Base-by-base conservation (phyloP, 2,329 filamentous ascomycete species). In the Aspergillus melleus region DNA sequence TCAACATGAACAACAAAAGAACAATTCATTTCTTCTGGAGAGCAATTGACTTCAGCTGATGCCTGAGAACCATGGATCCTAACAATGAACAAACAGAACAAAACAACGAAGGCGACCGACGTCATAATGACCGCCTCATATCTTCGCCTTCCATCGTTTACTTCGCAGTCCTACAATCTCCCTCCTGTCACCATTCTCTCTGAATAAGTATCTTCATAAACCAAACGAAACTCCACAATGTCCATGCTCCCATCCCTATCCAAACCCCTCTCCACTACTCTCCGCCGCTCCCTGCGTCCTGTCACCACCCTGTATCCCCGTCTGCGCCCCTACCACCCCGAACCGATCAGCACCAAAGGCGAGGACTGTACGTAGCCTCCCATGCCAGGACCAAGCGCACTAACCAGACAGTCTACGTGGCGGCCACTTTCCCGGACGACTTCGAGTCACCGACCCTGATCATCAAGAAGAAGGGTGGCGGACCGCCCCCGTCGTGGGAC, bases 351-450 rank as follows among this genome's bases (percentile, higher is more conserved):
- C 49, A 56, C 20, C 39, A 59, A 62, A 20, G 57, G 50, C 16
- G 60, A 59, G 10, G 57, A 59, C n/a, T 54, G 57, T 57, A 55
- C 20, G 57, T 57, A n/a, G 19, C 19, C 22, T 11, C 42, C 39
- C 6, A n/a, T 16, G 32, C 6, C 11, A 11, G n/a, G 24, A 8
- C 8, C 3, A 8, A 29, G 3, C 5, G 3, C 6, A 24, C 2
- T 46, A 52, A 49, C 26, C 3, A 42, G 4, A 3, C n/a, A 64
- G 62, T 62, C 10, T 64, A 55, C 49, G 59, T 64, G 14, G 29
- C 60, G 8, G 22, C 62, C 4, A 50, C 60, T 4, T 64, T 52
- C 26, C 62, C 62, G 2, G 62, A 63, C 22, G 56, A 60, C 30
- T 54, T 56, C 16, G 61, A 64, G 10, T 20, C 52, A 2, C 62